Percentiles rank a stretch among this genome's conserved stretches.
Evolutionary conservation across 345 rosid genomes (phyloP).

Genomic region (Geranium rotundifolium): DNA sequence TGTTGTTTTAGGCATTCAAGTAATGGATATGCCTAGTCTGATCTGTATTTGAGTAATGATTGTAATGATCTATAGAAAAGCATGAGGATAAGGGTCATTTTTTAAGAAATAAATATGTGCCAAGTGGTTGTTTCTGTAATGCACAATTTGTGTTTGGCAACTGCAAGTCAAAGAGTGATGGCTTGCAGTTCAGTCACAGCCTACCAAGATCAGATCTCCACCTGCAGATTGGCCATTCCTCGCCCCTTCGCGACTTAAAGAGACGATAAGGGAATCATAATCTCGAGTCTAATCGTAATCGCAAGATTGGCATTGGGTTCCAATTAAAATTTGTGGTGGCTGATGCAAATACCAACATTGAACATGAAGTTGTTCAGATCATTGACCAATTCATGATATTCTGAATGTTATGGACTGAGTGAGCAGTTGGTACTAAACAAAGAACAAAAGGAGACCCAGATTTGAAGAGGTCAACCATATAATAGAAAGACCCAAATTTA

Average conservation of each 20-base stretch:
- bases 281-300: too few relatives aligned
- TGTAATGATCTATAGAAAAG: not conserved
- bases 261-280: not conserved
- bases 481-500: too few relatives aligned
- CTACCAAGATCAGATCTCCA: not conserved
- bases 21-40: not conserved
- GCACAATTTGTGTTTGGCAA: not conserved
- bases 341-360: not conserved
- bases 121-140: not conserved
- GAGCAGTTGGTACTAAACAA: too few relatives aligned
- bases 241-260: not conserved
- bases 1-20: not conserved
- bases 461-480: not conserved
- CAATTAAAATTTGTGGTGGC: not conserved
- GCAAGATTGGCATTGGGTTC: not conserved
- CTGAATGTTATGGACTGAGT: not conserved
- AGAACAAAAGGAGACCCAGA: not conserved
- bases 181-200: not conserved
- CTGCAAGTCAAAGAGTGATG: not conserved
- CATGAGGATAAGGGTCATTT: not conserved
- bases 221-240: not conserved
- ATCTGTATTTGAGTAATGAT: not conserved
- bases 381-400: too few relatives aligned
- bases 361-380: too few relatives aligned
- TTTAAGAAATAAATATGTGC: not conserved